Evolutionary conservation across 2,329 filamentous ascomycete genomes (phyloP), one percentile per base, ranked within the genome.

Genomic region (Sphaerulina musiva): DNA sequence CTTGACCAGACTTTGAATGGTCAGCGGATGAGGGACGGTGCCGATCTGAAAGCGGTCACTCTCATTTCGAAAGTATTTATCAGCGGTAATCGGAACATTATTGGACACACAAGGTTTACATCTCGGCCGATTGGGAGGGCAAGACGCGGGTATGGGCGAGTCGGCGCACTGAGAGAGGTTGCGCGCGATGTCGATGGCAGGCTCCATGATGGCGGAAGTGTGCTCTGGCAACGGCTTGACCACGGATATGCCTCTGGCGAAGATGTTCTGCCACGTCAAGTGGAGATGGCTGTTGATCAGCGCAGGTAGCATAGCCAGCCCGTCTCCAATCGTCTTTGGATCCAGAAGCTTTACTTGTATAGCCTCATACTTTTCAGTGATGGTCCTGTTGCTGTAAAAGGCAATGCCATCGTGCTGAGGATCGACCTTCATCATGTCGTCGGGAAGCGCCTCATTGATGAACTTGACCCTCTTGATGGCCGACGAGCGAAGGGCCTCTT

Each of bases 11-110:
- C 83, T 80, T 51, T 84, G 80, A 41, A 89, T 77, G 1, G 91
- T 96, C 75, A 90, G 95, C 0, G 93, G 93, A 68, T 98, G 93
- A 0, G 92, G 92, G 10, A 97, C 85, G 0, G 84, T 87, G 55
- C 86, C 90, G 59, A 98, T 87, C 2, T 86, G 89, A 74, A 90
- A 97, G 12, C 86, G 68, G 1, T 76, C 77, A 11, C 84, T 84
- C 4, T 78, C 79, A 70, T 96, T 95, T 52, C 79, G 79, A 70
- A 89, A 93, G 14, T 78, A 73, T 2, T 80, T 72, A 2, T 83
- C 81, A 0, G 84, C 85, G n/a, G 78, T 76, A 61, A 95, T 79
- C 48, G 80, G 80, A 72, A 89, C 78, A 0, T 80, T 78, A 7
- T 80, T 78, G 23, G 82, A 76, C 14, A 82, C 79, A 70, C 92